Evolutionary conservation across 306 rosid species (phyloP).

Genomic region (Crotalaria pallida): DNA sequence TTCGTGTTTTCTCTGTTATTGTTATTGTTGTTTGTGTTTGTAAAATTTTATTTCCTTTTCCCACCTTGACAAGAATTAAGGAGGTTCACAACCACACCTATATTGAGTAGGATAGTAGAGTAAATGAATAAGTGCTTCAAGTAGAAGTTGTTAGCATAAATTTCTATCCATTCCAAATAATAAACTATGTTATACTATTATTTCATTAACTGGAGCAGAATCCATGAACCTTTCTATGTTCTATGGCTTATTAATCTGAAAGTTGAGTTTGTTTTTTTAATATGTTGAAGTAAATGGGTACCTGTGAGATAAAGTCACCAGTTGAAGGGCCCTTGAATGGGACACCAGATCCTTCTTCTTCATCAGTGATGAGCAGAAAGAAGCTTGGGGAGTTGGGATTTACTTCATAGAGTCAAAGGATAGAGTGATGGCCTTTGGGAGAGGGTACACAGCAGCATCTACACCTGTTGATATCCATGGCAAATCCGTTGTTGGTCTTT

Average conservation of each 20-base stretch:
- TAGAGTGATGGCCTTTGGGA: constrained; percentile 62
- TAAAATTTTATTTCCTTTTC: neutral
- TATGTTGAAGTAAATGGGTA: constrained; percentile 36
- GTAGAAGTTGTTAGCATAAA: neutral
- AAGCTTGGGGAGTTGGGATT: constrained; percentile 66
- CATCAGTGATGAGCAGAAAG: constrained; percentile 42
- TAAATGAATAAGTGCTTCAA: neutral
- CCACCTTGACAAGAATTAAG: neutral
- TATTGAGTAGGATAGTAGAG: constrained; percentile 20
- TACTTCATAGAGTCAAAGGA: constrained; percentile 82
- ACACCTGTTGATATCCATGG: constrained; percentile 85
- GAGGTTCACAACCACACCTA: neutral
- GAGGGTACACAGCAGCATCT: constrained; percentile 69
- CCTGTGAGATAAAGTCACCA: constrained; percentile 62
- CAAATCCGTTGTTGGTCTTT: constrained; percentile 69
- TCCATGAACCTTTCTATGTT: too few species aligned
- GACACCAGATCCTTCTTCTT: constrained; percentile 27
- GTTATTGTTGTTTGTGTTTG: too few species aligned
- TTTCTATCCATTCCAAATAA: neutral
- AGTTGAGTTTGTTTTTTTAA: neutral
- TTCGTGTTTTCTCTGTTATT: too few species aligned
- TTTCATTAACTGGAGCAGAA: too few species aligned
- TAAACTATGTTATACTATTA: too few species aligned
- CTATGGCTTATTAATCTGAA: neutral
- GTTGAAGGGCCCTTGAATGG: constrained; percentile 28